Conservation (phyloP, 1,284 basidiomycete species). For the Coniophora puteana region DNA sequence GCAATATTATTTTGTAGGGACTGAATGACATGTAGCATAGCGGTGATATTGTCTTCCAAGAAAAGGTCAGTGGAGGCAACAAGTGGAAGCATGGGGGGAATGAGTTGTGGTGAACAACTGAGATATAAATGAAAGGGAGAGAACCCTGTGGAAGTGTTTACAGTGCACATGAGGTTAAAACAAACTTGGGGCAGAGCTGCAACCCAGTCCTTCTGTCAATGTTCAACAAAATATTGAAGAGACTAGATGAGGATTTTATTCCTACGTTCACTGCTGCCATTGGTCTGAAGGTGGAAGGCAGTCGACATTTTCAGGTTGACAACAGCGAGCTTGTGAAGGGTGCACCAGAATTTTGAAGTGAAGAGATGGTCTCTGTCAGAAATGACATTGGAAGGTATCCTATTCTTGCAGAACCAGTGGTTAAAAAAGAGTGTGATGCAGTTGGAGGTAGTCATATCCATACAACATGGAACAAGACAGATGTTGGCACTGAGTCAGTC, state of each 20-base stretch:
- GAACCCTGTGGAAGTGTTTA: conserved; percentile 25
- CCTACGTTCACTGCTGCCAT: conserved; percentile 24
- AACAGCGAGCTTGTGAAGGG: conserved; percentile 14
- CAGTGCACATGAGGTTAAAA: conserved; percentile 37
- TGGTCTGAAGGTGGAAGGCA: conserved; percentile 19
- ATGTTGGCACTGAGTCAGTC: conserved; percentile 7
- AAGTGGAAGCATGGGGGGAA: conserved; percentile 17
- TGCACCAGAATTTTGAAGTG: conserved; percentile 20
- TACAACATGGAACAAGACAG: conserved; percentile 23
- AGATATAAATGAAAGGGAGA: conserved; percentile 30
- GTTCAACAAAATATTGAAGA: conserved; percentile 28
- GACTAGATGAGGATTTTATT: conserved; percentile 33
- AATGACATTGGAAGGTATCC: conserved; percentile 21
- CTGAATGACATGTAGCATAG: neutral
- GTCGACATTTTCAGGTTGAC: conserved; percentile 19
- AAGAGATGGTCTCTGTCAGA: conserved; percentile 24
- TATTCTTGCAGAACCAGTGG: conserved; percentile 17
- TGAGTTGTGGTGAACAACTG: conserved; percentile 19
- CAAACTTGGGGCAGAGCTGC: conserved; percentile 28
- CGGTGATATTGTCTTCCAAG: neutral
- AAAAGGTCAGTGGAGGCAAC: neutral
- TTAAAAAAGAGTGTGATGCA: conserved; percentile 16
- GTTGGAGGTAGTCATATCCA: conserved; percentile 22
- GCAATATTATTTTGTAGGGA: neutral
- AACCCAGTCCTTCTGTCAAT: conserved; percentile 34